These are phyloP conservation scores for Globisporangium cylindrosporum DNA, from an alignment of 352 stramenopile species.

Conservation along the genomic window DNA sequence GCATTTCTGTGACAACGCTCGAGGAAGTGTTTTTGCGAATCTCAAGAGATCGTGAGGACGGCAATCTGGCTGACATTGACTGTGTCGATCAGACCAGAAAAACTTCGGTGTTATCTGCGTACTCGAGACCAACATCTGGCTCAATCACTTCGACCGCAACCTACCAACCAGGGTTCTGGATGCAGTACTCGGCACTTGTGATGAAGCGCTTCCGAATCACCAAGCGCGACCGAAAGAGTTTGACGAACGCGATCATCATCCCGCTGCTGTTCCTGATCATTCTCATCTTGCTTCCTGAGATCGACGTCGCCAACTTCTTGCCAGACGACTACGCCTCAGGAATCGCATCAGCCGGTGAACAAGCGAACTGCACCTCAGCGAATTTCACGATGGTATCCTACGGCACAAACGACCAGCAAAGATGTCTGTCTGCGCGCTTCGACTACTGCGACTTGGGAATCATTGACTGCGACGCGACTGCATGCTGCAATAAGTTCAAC, in stretches of 20 bases:
- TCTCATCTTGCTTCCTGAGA: constrained; percentile 44
- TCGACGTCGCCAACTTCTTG: constrained; percentile 47
- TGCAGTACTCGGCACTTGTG: constrained; percentile 48
- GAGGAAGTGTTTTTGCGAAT: constrained; percentile 97
- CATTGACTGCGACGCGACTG: constrained; percentile 31
- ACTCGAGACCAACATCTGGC: constrained; percentile 25
- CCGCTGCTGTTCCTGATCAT: constrained; percentile 61
- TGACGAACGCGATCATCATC: constrained; percentile 56
- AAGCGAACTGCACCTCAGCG: constrained; percentile 22
- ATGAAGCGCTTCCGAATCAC: constrained; percentile 63
- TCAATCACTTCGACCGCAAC: constrained; percentile 25
- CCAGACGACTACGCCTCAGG: constrained; percentile 28
- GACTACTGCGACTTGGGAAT: constrained; percentile 42
- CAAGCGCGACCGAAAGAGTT: constrained; percentile 59
- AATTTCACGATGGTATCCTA: constrained; percentile 28
- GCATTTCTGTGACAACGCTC: constrained; percentile 97
- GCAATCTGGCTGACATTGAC: constrained; percentile 23
- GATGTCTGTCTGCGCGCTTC: constrained; percentile 15
- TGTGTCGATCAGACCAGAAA: constrained; percentile 31
- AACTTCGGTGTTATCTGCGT: constrained; percentile 33
- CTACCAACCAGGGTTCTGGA: constrained; percentile 26
- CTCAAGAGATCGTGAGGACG: constrained; percentile 44
- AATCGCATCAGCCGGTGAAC: constrained; percentile 20
- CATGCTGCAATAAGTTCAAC: constrained; percentile 38
- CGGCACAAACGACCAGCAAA: constrained; percentile 9